These are phyloP conservation scores for Cryptococcus sp. DNA, from an alignment of 1,284 basidiomycete species.

Conservation along the genomic window DNA sequence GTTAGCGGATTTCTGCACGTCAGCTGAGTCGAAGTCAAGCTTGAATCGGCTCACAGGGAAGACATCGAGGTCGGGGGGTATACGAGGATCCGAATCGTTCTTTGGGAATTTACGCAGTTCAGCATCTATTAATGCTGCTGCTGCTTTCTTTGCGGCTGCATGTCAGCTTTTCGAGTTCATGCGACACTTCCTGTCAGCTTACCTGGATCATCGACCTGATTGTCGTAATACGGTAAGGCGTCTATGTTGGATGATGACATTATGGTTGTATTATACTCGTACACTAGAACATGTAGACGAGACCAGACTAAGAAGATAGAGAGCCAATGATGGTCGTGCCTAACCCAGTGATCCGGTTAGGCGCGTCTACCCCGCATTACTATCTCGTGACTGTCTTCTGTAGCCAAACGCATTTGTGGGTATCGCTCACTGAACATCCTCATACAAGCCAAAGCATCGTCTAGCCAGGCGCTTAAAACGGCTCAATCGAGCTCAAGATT, in stretches of 20 bases:
- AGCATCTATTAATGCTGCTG: constrained; percentile 44
- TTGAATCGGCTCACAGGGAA: constrained; percentile 28
- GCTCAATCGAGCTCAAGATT: too few species aligned
- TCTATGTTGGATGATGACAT: constrained; percentile 55
- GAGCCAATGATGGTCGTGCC: too few species aligned
- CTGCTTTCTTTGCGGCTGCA: constrained; percentile 32
- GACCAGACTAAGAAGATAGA: too few species aligned
- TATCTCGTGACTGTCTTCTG: too few species aligned
- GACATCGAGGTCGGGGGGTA: constrained; percentile 61
- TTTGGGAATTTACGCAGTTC: constrained; percentile 36
- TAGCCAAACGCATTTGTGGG: too few species aligned
- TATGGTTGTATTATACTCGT: constrained; percentile 4
- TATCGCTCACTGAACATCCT: too few species aligned
- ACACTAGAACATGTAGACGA: neutral
- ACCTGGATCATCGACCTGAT: constrained; percentile 75
- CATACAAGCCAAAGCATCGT: too few species aligned
- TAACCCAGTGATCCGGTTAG: too few species aligned
- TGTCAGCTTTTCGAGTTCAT: constrained; percentile 49
- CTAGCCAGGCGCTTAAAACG: too few species aligned
- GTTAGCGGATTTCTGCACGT: constrained; percentile 28
- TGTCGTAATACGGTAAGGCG: constrained; percentile 90
- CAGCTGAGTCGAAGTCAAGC: neutral
- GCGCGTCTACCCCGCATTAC: too few species aligned
- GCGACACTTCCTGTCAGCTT: constrained; percentile 58
- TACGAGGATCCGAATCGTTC: constrained; percentile 58